Base-by-base conservation (phyloP, 768 basidiomycete genomes). In the Panus rudis region DNA sequence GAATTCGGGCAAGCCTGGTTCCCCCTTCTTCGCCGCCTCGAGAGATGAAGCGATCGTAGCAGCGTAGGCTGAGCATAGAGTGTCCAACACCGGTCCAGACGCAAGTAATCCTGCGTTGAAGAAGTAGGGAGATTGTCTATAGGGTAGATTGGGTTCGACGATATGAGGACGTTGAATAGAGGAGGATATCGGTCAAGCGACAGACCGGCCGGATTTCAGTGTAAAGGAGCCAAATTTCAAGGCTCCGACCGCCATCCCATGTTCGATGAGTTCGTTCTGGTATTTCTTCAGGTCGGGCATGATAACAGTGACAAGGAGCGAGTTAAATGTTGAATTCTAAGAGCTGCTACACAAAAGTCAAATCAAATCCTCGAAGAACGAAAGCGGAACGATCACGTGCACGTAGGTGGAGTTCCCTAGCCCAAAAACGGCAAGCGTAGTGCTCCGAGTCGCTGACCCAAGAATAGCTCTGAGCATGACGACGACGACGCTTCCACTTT, bases 101-200 rank as follows among this genome's bases (percentile, higher is more conserved):
- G 80, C 87, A 51, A 99, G 72, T 17, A 91, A 74, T 10, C 90
- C 90, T 2, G 92, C 92, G 56, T 97, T 97, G 73, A 97, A 92
- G 63, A 97, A 99, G 67, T 98, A 98, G 1, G 94, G 96, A 6
- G 94, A 99, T 42, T 75, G 67, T 30, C 90, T 89, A 17, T 35
- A 8, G 33, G 6, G 8, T 16, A 16, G n/a, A 35, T 8, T 8
- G 33, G 8, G 6, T 35, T 7, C 33, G 33, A 8, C 6, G 21
- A 35, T 14, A 7, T 35, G 33, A 35, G 8, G 16, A 10, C 10
- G 28, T 30, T 30, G 10, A 10, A 30, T 30, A 16, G 28, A 30
- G 28, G 10, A 22, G 13, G n/a, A n/a, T n/a, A 43, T 19, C 16
- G 41, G 30, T 20, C 33, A 42, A 45, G 39, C 39, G 41, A 65